Evolutionary conservation across 2,329 filamentous ascomycete genomes (phyloP), one percentile per base, ranked within the genome.

Genomic region (Exserohilum rostratum): DNA sequence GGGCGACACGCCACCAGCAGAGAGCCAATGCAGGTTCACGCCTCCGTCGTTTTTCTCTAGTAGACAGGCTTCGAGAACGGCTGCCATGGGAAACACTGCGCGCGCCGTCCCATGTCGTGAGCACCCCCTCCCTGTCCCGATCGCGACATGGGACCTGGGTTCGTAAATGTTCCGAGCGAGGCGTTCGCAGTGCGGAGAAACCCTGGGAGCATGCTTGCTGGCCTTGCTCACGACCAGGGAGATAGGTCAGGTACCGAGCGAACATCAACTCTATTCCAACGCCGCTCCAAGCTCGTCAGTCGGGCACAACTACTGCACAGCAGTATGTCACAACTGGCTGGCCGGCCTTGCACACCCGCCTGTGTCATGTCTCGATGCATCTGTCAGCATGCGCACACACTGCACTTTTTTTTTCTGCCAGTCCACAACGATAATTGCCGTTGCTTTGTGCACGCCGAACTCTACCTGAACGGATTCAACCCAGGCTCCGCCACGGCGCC

Each of bases 101-200:
- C 37, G 49, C 61, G 56, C 59, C 55, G 50, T 60, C 57, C 60
- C 53, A 62, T 64, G 64, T 60, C 53, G 61, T 58, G 53, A 50
- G 43, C 56, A 51, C 49, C 44, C 58, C 53, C 63, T 64, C 65
- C 67, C 62, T 64, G 68, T 57, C 60, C 62, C 59, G 68, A 73
- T 73, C 70, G 69, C 61, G 68, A 66, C 70, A 72, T 72, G 71
- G 71, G 69, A 70, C 68, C 69, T 72, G 70, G 67, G 65, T 65
- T 64, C 70, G 68, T 68, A 73, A 73, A 73, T 67, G 60, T 70
- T 72, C 71, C 69, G 69, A 70, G 58, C 62, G 65, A 68, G 69
- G 69, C 68, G 68, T 70, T 72, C 64, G 67, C 66, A 70, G 66
- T 73, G 71, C 65, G 72, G 72, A 75, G 72, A 73, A 65, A 62